Evolutionary conservation across 2,329 filamentous ascomycete species (phyloP).

Genomic region (Tricladium varicosporioides): DNA sequence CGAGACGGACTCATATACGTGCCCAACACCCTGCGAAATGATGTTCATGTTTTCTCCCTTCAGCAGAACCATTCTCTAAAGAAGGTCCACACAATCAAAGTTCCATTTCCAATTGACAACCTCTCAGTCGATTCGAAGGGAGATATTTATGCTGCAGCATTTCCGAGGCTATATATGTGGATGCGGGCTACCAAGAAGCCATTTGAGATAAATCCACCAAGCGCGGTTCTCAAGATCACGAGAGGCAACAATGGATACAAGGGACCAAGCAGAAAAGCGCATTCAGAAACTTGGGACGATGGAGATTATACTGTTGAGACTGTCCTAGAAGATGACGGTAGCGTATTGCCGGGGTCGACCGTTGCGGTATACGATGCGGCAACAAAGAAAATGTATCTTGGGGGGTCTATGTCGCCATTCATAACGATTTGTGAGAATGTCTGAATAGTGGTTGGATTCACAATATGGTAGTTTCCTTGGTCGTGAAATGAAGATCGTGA

Average conservation of each 20-base stretch:
- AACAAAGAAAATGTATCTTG: conserved; percentile 35
- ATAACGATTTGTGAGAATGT: conserved; percentile 26
- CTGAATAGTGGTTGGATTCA: background rate
- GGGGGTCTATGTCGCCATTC: conserved; percentile 23
- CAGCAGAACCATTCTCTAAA: conserved; percentile 18
- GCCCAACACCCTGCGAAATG: conserved; percentile 26
- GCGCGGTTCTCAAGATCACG: conserved; percentile 28
- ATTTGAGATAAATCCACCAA: conserved; percentile 19
- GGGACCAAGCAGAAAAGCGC: conserved; percentile 1
- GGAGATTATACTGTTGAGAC: conserved; percentile 29
- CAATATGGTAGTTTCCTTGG: background rate
- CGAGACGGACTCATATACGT: conserved; percentile 37
- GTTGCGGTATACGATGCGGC: conserved; percentile 33
- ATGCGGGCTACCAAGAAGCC: conserved; percentile 25
- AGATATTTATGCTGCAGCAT: conserved; percentile 34
- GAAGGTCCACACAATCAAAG: conserved; percentile 27
- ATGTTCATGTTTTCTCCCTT: conserved; percentile 29
- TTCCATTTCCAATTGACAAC: conserved; percentile 36
- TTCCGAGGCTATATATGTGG: conserved; percentile 31
- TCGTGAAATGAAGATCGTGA: background rate
- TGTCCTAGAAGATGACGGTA: conserved; percentile 36
- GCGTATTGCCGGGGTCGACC: conserved; percentile 27
- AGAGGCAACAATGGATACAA: conserved; percentile 15
- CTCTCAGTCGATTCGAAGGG: conserved; percentile 37
- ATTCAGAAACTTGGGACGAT: conserved; percentile 10